Evolutionary conservation across 1,139 yeast genomes (phyloP).

Genomic region (Suhomyces ambrosiae): DNA sequence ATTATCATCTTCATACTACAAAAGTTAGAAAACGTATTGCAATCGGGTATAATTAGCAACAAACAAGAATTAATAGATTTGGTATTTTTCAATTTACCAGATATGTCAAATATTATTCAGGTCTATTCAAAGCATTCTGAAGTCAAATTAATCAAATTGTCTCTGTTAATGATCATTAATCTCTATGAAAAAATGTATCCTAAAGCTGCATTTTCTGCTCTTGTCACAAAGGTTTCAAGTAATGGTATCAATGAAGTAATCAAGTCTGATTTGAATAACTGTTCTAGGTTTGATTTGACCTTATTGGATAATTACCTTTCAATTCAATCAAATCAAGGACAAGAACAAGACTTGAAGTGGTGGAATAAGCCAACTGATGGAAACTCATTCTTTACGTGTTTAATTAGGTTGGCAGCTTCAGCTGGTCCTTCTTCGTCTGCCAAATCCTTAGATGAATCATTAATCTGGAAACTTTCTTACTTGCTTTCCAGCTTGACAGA

Average conservation of each 20-base stretch:
- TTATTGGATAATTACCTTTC: slow-evolving; percentile 51
- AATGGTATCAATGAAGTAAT: slow-evolving; percentile 25
- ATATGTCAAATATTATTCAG: slow-evolving; percentile 25
- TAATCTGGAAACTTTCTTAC: slow-evolving; percentile 26
- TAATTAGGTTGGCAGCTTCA: slow-evolving; percentile 51
- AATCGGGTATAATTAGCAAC: slow-evolving; percentile 30
- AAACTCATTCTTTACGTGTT: slow-evolving; percentile 60
- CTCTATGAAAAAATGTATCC: slow-evolving; percentile 27
- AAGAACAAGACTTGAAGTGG: slow-evolving; percentile 48
- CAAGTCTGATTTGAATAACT: slow-evolving; percentile 21
- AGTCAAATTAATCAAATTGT: slow-evolving; percentile 26
- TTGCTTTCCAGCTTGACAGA: slow-evolving; percentile 28
- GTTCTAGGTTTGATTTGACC: slow-evolving; percentile 54
- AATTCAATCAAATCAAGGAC: slow-evolving; percentile 40
- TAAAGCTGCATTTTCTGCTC: slow-evolving; percentile 15
- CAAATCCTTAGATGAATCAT: slow-evolving; percentile 25
- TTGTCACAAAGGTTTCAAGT: slow-evolving; percentile 21
- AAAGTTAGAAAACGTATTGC: slow-evolving; percentile 47
- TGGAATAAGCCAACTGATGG: slow-evolving; percentile 62
- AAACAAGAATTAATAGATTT: slow-evolving; percentile 33
- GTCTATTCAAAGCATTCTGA: slow-evolving; percentile 15
- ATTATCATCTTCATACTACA: slow-evolving; percentile 55
- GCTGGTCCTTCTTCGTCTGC: slow-evolving; percentile 27
- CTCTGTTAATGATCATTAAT: slow-evolving; percentile 28
- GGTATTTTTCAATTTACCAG: slow-evolving; percentile 35